Base-by-base conservation (phyloP, 139 green algal species). In the Edaphochlamys debaryana region DNA sequence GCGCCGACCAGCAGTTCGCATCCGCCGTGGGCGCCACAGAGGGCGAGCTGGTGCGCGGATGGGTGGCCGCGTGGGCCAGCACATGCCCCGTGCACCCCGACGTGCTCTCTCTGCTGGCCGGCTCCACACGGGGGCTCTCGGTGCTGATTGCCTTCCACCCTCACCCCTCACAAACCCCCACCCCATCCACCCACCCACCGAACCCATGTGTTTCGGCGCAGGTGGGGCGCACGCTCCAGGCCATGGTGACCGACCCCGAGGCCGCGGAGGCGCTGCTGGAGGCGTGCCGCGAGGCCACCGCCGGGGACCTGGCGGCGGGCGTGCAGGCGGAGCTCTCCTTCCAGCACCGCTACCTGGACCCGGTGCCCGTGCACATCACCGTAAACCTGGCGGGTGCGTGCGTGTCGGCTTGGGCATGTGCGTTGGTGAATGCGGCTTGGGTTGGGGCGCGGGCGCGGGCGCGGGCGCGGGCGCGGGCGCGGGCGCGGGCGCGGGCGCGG, bases 1-100 rank as follows among this genome's bases (percentile, higher is more conserved):
- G 82, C 72, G 67, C 64, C 38, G 82, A 87, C 45, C 82, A 52
- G 63, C 52, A 63, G 40, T 73, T 82, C 40, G 41, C 74, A 13
- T 48, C 36, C 13, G 1, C 48, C 36, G 48, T 36, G 15, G 66
- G 66, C 66, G 11, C 48, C 17, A 15, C 6, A 8, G 66, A 48
- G 66, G 19, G n/a, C 36, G 66, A 45, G 13, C 66, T 71, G 66
- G 66, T 71, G 66, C 29, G 60, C 8, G 17, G 1, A 5, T 36
- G 52, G 13, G 52, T 25, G 52, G 17, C 4, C 52, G 4, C 20
- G 13, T 62, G 52, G 29, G 17, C 6, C 11, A n/a, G 13, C 25
- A 38, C 11, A 29, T 40, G 62, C 30, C 29, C 9, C 30, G 15
- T 38, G 11, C 30, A n/a, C n/a, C n/a, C n/a, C n/a, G n/a, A n/a